Conservation (phyloP, 2,329 filamentous ascomycete genomes). For the Paecilomyces sp. region DNA sequence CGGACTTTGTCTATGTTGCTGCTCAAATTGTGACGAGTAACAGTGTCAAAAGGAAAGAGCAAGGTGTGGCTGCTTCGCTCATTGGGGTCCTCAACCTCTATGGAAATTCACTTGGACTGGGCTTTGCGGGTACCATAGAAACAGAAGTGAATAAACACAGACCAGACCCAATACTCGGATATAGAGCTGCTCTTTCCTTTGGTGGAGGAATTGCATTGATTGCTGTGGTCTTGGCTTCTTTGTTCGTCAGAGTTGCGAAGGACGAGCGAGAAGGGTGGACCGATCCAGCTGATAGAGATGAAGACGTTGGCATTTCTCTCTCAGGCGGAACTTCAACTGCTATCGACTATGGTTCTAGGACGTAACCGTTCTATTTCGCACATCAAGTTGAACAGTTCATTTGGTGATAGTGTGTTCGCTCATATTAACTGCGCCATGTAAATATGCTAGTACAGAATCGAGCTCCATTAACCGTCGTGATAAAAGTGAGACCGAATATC, state of each 20-base stretch:
- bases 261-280: constrained; percentile 26
- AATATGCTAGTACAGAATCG: no score
- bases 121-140: constrained; percentile 38
- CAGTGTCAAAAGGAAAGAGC: constrained; percentile 40
- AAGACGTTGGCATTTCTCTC: not conserved
- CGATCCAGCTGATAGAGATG: constrained; percentile 10
- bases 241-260: constrained; percentile 24
- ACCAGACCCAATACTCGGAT: constrained; percentile 16
- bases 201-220: constrained; percentile 21
- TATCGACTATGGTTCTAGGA: not conserved
- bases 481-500: not conserved
- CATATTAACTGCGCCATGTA: no score
- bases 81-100: constrained; percentile 42
- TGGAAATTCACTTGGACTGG: constrained; percentile 36
- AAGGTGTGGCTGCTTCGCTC: constrained; percentile 46
- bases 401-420: no score
- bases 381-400: no score
- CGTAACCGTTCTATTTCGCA: not conserved
- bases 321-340: not conserved
- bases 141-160: constrained; percentile 13
- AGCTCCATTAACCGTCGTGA: not conserved
- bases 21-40: constrained; percentile 51
- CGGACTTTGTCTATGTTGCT: constrained; percentile 45
- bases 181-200: constrained; percentile 24
- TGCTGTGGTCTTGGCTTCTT: constrained; percentile 20